A percentile compares a stretch with the other conserved stretches of the same genome.
Evolutionary conservation across 345 rosid species (phyloP).

Genomic region (Capsella bursapastoris): DNA sequence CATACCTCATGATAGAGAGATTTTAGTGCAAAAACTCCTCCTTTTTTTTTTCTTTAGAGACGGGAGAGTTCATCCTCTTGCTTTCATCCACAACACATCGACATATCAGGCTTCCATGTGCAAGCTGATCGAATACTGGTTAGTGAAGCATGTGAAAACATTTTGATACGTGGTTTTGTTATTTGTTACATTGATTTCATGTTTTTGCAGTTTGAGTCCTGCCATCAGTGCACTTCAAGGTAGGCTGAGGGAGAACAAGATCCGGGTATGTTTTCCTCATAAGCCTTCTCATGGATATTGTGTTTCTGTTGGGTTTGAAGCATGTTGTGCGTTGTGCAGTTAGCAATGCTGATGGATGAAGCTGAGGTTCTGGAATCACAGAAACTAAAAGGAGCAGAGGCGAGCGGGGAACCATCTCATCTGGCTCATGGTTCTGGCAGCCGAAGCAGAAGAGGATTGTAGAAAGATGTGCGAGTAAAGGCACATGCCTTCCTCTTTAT

Average conservation of each 20-base stretch:
- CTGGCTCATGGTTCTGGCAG: slow-evolving; percentile 49
- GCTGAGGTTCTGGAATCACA: slow-evolving; percentile 68
- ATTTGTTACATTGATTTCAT: slow-evolving; percentile 32
- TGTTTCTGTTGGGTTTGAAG: not conserved
- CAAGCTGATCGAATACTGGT: slow-evolving; percentile 97
- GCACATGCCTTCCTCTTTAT: slow-evolving; percentile 14
- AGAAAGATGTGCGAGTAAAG: slow-evolving; percentile 20
- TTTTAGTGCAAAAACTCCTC: slow-evolving; percentile 22
- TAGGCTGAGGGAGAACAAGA: slow-evolving; percentile 81
- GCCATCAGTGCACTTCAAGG: slow-evolving; percentile 88
- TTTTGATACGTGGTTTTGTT: not conserved
- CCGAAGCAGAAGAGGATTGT: slow-evolving; percentile 61
- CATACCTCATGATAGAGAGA: slow-evolving; percentile 22
- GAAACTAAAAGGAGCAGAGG: slow-evolving; percentile 47
- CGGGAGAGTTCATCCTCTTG: slow-evolving; percentile 87
- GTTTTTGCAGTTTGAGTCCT: slow-evolving; percentile 78
- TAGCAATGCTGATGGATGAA: slow-evolving; percentile 64
- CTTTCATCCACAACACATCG: slow-evolving; percentile 89
- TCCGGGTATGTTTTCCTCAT: slow-evolving; percentile 59
- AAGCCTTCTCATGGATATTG: slow-evolving; percentile 9
- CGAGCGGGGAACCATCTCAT: slow-evolving; percentile 52
- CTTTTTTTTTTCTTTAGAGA: slow-evolving; percentile 47
- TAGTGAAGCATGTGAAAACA: slow-evolving; percentile 39
- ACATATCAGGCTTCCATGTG: slow-evolving; percentile 97
- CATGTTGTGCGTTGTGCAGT: slow-evolving; percentile 47